A percentile compares a stretch with the other conserved stretches of the same genome.
Evolutionary conservation across 164 flowering plant species (phyloP).

Genomic region (Magnolia sinica): DNA sequence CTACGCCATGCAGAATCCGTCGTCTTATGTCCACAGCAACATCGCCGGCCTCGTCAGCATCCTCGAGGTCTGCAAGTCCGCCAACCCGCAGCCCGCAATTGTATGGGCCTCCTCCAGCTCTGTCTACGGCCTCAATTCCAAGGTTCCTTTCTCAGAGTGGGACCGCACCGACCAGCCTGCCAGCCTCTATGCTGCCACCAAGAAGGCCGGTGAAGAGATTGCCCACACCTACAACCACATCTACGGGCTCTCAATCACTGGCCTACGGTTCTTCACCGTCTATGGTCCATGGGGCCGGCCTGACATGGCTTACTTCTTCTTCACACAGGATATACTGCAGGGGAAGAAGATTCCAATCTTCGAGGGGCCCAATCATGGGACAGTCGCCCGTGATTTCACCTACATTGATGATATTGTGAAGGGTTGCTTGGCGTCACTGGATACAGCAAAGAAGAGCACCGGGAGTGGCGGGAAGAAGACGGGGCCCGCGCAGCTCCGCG

Average conservation of each 20-base stretch:
- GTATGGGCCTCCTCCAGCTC: slow-evolving; percentile 96
- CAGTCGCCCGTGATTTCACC: slow-evolving; percentile 91
- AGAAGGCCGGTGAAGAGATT: slow-evolving; percentile 91
- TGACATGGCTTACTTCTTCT: slow-evolving; percentile 94
- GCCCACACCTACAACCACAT: slow-evolving; percentile 88
- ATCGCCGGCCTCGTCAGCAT: slow-evolving; percentile 80
- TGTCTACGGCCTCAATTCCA: slow-evolving; percentile 80
- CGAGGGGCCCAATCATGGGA: slow-evolving; percentile 72
- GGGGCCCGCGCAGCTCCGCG: slow-evolving; percentile 77
- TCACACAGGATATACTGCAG: slow-evolving; percentile 74
- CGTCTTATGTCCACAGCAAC: slow-evolving; percentile 86
- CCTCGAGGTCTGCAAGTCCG: slow-evolving; percentile 76
- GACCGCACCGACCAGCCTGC: slow-evolving; percentile 96
- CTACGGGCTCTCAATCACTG: slow-evolving; percentile 84
- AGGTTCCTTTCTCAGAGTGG: slow-evolving; percentile 80
- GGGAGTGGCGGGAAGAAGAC: slow-evolving; percentile 94
- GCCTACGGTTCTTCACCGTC: slow-evolving; percentile 85
- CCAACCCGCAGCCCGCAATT: slow-evolving; percentile 83
- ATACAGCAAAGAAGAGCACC: slow-evolving; percentile 74
- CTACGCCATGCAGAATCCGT: slow-evolving; percentile 89
- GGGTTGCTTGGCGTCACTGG: slow-evolving; percentile 63
- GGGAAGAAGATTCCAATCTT: slow-evolving; percentile 72
- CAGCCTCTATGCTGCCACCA: slow-evolving; percentile 90
- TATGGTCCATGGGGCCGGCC: slow-evolving; percentile 98
- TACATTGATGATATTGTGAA: slow-evolving; percentile 77